These are phyloP conservation scores for Xerocomellus chrysenteron DNA, from an alignment of 768 basidiomycete genomes.

Conservation along the genomic window DNA sequence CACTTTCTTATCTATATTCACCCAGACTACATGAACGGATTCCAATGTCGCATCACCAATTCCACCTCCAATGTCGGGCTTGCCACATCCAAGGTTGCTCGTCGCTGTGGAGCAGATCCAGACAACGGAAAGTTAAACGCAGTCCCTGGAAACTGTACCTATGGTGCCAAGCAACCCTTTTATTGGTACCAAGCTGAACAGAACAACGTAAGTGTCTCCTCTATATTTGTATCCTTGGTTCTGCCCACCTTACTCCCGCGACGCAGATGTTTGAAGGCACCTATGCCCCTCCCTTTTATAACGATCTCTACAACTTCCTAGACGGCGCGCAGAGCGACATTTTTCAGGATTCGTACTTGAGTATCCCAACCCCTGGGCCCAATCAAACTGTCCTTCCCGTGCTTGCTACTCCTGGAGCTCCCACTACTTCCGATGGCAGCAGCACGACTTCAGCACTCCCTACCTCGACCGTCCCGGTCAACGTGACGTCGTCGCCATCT, in stretches of 20 bases:
- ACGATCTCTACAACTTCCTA: conserved; percentile 64
- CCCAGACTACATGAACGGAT: conserved; percentile 72
- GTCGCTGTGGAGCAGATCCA: conserved; percentile 64
- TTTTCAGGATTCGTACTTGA: conserved; percentile 56
- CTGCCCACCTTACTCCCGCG: neutral
- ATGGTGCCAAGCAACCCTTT: conserved; percentile 66
- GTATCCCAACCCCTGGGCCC: conserved; percentile 45
- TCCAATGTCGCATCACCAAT: conserved; percentile 61
- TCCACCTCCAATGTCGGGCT: conserved; percentile 51
- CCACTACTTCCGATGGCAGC: neutral
- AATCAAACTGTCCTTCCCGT: conserved; percentile 27
- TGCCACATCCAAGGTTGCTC: conserved; percentile 56
- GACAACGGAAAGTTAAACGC: conserved; percentile 42
- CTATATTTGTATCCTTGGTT: neutral
- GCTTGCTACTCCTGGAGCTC: neutral
- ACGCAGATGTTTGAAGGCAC: conserved; percentile 63
- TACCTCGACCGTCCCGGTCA: neutral
- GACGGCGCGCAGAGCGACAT: conserved; percentile 77
- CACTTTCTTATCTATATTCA: neutral
- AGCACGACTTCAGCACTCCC: neutral
- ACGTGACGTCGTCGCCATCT: conserved; percentile 4
- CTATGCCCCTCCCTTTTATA: conserved; percentile 64
- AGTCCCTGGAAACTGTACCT: conserved; percentile 64
- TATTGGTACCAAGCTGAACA: conserved; percentile 66
- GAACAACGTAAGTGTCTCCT: conserved; percentile 51